Evolutionary conservation across 2,329 filamentous ascomycete genomes (phyloP).

Genomic region (Microthyrium microscopicum): DNA sequence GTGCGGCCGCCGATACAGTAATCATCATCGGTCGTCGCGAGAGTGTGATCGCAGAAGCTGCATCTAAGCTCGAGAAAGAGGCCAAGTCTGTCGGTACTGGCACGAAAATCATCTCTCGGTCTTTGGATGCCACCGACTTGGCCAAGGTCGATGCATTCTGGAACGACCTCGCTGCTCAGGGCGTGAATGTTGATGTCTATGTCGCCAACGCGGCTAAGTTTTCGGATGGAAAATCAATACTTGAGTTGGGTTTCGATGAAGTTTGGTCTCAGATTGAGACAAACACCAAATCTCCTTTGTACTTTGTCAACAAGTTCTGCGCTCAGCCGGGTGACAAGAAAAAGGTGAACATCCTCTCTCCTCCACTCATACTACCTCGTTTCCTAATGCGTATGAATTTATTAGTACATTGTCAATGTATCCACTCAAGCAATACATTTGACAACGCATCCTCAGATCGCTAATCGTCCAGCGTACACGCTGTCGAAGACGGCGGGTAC

Average conservation of each 20-base stretch:
- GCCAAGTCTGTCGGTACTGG: constrained; percentile 2
- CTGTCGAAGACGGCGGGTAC: constrained; percentile 18
- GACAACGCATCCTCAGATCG: background rate
- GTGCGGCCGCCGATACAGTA: constrained; percentile 27
- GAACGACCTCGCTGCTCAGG: constrained; percentile 3
- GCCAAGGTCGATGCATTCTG: constrained; percentile 4
- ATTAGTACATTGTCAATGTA: constrained; percentile 5
- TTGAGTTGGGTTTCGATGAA: constrained; percentile 6
- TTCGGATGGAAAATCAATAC: constrained; percentile 2
- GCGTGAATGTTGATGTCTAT: constrained; percentile 6
- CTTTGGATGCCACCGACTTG: constrained; percentile 1
- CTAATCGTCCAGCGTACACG: constrained; percentile 13
- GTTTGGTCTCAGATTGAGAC: constrained; percentile 6
- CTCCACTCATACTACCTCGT: no score
- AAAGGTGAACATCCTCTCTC: no score
- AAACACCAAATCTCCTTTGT: constrained; percentile 6
- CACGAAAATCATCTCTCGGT: constrained; percentile 4
- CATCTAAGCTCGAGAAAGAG: constrained; percentile 1
- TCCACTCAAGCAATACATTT: constrained; percentile 4
- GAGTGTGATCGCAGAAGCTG: constrained; percentile 2
- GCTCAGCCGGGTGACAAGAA: constrained; percentile 2
- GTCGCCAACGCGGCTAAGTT: constrained; percentile 5
- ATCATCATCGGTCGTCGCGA: constrained; percentile 25
- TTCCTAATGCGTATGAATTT: no score
- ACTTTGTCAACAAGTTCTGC: constrained; percentile 3